phyloP scores from a whole-genome alignment of 2,329 filamentous ascomycete species.

The Trichoderma lentiforme region DNA sequence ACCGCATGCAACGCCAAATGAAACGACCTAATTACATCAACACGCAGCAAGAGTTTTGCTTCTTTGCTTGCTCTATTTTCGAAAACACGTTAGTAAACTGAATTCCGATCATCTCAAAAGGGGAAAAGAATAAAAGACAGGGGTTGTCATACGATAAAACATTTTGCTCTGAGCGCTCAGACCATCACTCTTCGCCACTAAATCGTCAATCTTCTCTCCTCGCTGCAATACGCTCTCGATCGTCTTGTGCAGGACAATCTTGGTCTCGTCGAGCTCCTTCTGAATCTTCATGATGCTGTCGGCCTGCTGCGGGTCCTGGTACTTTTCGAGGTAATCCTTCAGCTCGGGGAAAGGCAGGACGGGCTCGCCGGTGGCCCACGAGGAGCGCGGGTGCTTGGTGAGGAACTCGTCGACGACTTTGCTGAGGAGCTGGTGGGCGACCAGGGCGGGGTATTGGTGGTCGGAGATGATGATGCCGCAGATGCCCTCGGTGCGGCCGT shows the following conservation, averaged over 20 bases:
- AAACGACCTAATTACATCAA: conserved; percentile 54
- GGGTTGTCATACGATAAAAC: conserved; percentile 70
- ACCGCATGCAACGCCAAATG: conserved; percentile 33
- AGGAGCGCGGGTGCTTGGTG: conserved; percentile 65
- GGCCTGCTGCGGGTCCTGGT: conserved; percentile 83
- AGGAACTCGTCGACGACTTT: conserved; percentile 89
- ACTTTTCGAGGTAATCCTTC: conserved; percentile 69
- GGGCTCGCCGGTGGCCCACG: conserved; percentile 57
- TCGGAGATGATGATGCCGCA: conserved; percentile 76
- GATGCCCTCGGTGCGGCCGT: conserved; percentile 70
- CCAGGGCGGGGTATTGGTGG: conserved; percentile 70
- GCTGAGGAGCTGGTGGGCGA: conserved; percentile 81
- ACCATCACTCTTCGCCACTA: conserved; percentile 90
- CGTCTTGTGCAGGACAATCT: conserved; percentile 95
- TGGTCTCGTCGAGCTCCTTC: conserved; percentile 94
- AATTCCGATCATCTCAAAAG: not conserved
- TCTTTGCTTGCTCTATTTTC: conserved; percentile 62
- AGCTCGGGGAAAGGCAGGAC: conserved; percentile 67
- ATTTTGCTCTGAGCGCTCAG: conserved; percentile 92
- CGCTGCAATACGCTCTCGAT: conserved; percentile 84
- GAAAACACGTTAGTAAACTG: conserved; percentile 4
- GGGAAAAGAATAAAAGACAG: not conserved
- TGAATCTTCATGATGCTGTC: conserved; percentile 96
- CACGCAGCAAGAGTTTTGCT: conserved; percentile 74
- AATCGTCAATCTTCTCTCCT: conserved; percentile 92